Conservation (phyloP, 208 protist genomes). For the Naegleria lovaniensis region DNA sequence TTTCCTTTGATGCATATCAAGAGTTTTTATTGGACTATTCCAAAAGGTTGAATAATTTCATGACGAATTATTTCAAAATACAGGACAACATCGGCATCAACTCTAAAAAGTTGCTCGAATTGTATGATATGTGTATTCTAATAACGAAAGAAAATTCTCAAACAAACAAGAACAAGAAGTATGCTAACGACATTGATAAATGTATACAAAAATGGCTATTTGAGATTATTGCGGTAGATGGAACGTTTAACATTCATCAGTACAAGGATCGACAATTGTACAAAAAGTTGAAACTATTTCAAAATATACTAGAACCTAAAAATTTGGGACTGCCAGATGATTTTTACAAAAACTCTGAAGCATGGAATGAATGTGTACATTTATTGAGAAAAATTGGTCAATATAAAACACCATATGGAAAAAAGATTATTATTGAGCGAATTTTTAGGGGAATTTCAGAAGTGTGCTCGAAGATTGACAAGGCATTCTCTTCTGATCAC, state of each 20-base stretch:
- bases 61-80: not conserved
- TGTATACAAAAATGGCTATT: not conserved
- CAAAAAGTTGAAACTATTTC: not conserved
- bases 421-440: not conserved
- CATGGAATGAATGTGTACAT: not conserved
- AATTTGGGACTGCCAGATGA: not conserved
- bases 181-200: not conserved
- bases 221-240: not conserved
- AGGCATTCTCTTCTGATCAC: not conserved
- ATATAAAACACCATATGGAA: not conserved
- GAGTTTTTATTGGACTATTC: not conserved
- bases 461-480: not conserved
- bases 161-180: not conserved
- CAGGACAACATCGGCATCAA: not conserved
- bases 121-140: not conserved
- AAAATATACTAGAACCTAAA: not conserved
- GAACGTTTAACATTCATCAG: not conserved
- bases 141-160: not conserved
- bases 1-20: not conserved
- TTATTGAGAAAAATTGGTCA: not conserved
- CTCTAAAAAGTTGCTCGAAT: not conserved
- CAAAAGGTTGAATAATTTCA: not conserved
- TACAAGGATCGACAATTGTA: not conserved
- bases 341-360: not conserved
- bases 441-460: not conserved